Percentiles rank a stretch among this genome's conserved stretches.
phyloP scores from a whole-genome alignment of 345 rosid genomes.

The Pistacia vera region DNA sequence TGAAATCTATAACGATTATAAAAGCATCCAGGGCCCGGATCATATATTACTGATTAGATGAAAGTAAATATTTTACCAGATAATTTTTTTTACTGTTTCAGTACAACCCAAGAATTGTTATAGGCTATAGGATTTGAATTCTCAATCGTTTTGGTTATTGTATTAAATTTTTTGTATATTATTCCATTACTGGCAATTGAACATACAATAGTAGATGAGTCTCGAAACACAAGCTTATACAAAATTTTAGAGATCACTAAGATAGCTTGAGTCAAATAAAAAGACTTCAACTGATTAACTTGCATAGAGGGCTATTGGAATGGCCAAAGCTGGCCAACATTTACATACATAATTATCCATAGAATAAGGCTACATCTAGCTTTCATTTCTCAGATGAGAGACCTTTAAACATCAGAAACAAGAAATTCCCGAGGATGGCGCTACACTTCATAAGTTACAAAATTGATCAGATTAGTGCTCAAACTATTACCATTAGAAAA shows the following conservation, averaged over 20 bases:
- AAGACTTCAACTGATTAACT: background rate
- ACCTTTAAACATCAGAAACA: conserved; percentile 20
- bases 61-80: too few species aligned
- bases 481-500: conserved; percentile 18
- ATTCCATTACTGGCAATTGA: too few species aligned
- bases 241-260: too few species aligned
- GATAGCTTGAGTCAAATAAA: too few species aligned
- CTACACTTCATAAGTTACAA: conserved; percentile 31
- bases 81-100: too few species aligned
- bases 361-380: conserved; percentile 12
- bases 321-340: conserved; percentile 7
- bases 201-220: background rate
- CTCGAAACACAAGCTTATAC: background rate
- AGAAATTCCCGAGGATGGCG: conserved; percentile 18
- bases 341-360: conserved; percentile 19
- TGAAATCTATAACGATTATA: too few species aligned
- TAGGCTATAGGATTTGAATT: too few species aligned
- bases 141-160: too few species aligned
- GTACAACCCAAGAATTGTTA: too few species aligned
- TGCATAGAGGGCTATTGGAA: conserved; percentile 5
- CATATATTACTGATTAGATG: too few species aligned
- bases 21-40: too few species aligned
- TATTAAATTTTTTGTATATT: too few species aligned
- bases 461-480: conserved; percentile 35
- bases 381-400: conserved; percentile 22